phyloP scores from a whole-genome alignment of 306 rosid species.

The Cucurbita pepo region DNA sequence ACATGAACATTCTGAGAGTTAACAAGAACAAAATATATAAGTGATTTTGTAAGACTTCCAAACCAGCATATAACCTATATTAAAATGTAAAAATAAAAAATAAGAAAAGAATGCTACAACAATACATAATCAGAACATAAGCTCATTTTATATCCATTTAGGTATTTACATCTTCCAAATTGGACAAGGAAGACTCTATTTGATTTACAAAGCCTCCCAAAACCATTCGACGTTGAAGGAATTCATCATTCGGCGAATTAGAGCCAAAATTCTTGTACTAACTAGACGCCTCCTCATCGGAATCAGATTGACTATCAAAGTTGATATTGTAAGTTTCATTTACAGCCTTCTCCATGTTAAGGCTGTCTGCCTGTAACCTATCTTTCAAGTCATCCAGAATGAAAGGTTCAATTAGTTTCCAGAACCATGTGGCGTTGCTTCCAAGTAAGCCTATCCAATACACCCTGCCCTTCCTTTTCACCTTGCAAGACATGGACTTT shows the following conservation, averaged over 20 bases:
- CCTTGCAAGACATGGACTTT: conserved; percentile 61
- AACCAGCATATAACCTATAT: background rate
- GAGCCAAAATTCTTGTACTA: background rate
- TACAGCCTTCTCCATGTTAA: conserved; percentile 11
- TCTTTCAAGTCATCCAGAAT: conserved; percentile 38
- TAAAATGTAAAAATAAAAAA: background rate
- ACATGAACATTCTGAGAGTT: background rate
- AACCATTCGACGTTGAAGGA: background rate
- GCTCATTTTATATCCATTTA: background rate
- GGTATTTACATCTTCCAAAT: background rate
- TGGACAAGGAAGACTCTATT: background rate
- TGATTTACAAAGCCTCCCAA: background rate
- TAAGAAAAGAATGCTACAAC: background rate
- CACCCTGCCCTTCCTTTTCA: conserved; percentile 59
- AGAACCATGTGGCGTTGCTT: conserved; percentile 49
- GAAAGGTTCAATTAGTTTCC: conserved; percentile 71
- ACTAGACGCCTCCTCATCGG: conserved; percentile 25
- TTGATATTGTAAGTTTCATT: conserved; percentile 21
- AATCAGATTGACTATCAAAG: conserved; percentile 42
- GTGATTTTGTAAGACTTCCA: background rate
- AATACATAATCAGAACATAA: background rate
- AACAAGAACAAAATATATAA: background rate
- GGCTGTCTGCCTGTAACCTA: conserved; percentile 19
- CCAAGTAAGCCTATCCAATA: conserved; percentile 85
- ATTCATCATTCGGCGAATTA: background rate